Base-by-base conservation (phyloP, 257 asterid genomes). In the Nicotiana attenuata region DNA sequence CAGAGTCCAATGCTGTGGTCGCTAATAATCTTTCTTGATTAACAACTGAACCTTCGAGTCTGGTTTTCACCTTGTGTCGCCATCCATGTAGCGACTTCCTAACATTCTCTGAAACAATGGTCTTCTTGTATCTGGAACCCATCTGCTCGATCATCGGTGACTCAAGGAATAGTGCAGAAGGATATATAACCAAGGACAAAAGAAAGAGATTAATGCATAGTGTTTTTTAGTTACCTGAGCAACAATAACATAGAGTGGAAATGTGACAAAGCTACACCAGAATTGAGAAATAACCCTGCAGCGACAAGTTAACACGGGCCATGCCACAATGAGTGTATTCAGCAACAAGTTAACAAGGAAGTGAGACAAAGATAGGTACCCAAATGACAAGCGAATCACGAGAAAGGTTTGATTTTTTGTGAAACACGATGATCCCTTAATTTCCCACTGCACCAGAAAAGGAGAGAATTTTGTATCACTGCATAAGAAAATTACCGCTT, bases 231-330 rank as follows among this genome's bases (percentile, higher is more conserved):
- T 88, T 82, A 92, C 99, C 97, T 95, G 99, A 81, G 97, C 90
- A 55, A 96, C 89, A 60, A 93, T 92, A 66, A 96, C 91, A 61
- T 96, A 96, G 81, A 93, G 97, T 3, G 99, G 98, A 84, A 96
- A 96, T 16, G 99, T 96, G 93, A 96, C 91, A 81, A 96, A 96
- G 90, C 99, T 96, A 87, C 99, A 96, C 98, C 99, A 96, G 81
- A 89, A 88, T 93, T 96, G 99, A 79, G 99, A 90, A 19, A 92
- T 90, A 35, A 93, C 85, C 89, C 97, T 95, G 93, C 89, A 84
- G 60, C 65, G 61, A 16, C 19, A 7, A 55, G 16, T 57, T 31
- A 68, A 81, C 20, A n/a, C 3, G 35, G 17, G 56, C 14, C 19
- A 26, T 78, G 75, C 78, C 4, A 45, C 19, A 56, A 20, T 52